Evolutionary conservation across 371 early-diverging fungal genomes (phyloP), one percentile per base, ranked within the genome.

Genomic region (Mucor saturninus): DNA sequence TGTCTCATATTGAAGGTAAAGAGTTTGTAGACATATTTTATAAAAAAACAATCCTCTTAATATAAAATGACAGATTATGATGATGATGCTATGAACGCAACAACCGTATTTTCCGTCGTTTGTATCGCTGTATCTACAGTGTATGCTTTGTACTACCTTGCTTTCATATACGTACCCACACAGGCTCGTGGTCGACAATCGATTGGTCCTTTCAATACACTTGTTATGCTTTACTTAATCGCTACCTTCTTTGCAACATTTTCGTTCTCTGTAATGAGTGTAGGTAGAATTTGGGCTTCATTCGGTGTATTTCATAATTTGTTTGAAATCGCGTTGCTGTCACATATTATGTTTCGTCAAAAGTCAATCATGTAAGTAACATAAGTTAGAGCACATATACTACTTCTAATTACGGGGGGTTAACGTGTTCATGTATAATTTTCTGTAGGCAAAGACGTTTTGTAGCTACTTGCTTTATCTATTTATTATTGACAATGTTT

Each of bases 211-310:
- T 67, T 81, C 59, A 81, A 81, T 54, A 51, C 51, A 14, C 62
- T 74, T 28, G 68, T 81, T 15, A 40, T 70, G 51, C 39, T 43
- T 42, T 82, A 82, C 48, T 60, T 79, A n/a, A 39, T 77, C 29
- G 74, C 76, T 26, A 82, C 82, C 4, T 64, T 67, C 53, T 31
- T 68, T 31, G 77, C 79, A 2, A 64, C 74, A 53, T 45, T 73
- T 6, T 67, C 70, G 3, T 82, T 79, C 56, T 42, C 73, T 7
- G 31, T 77, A n/a, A 62, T 83, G 54, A 78, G 72, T 54, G 78
- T 74, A 9, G 81, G 83, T 10, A 81, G 77, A 67, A 69, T 83
- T 30, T 83, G 83, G 83, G 73, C 76, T 15, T 68, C 80, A 0
- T 67, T 79, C 45, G 83, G 83, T 9, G 73, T 78, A 8, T 71